Evolutionary conservation across 139 green algal genomes (phyloP).

Genomic region (Haematococcus lacustris): DNA sequence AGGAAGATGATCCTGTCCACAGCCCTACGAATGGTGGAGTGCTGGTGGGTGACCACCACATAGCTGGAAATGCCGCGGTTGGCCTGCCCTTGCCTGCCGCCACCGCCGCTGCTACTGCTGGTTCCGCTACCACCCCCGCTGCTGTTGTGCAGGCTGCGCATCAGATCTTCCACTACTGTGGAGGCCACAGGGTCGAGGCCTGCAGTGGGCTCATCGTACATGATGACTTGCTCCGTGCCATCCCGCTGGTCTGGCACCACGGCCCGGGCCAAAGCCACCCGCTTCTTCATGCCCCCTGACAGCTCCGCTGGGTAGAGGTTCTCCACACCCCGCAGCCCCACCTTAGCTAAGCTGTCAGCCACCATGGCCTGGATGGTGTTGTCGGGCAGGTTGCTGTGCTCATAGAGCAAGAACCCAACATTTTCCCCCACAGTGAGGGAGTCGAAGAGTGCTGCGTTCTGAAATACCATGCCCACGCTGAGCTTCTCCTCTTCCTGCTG

Average conservation of each 20-base stretch:
- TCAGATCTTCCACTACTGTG: conserved; percentile 96
- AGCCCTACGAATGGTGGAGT: conserved; percentile 88
- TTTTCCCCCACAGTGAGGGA: conserved; percentile 94
- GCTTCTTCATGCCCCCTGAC: conserved; percentile 97
- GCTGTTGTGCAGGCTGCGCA: conserved; percentile 72
- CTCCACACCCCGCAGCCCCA: conserved; percentile 89
- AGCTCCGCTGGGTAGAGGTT: conserved; percentile 84
- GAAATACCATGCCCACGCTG: conserved; percentile 88
- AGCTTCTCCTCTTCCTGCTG: conserved; percentile 42
- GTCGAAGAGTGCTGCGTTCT: conserved; percentile 97
- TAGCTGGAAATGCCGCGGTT: conserved; percentile 77
- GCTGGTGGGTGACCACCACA: conserved; percentile 98
- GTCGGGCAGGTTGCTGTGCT: conserved; percentile 72
- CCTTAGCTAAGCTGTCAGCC: conserved; percentile 66
- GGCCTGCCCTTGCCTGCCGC: conserved; percentile 8
- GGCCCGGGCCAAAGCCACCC: conserved; percentile 86
- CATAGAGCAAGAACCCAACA: conserved; percentile 91
- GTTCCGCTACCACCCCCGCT: not conserved
- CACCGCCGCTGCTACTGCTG: conserved; percentile 16
- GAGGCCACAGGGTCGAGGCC: conserved; percentile 95
- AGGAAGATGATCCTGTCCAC: conserved; percentile 96
- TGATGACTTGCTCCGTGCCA: conserved; percentile 74
- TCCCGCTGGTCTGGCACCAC: conserved; percentile 32
- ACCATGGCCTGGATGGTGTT: conserved; percentile 68
- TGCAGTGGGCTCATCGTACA: conserved; percentile 99